phyloP scores from a whole-genome alignment of 441 rosid species.

The Populus hybrid region DNA sequence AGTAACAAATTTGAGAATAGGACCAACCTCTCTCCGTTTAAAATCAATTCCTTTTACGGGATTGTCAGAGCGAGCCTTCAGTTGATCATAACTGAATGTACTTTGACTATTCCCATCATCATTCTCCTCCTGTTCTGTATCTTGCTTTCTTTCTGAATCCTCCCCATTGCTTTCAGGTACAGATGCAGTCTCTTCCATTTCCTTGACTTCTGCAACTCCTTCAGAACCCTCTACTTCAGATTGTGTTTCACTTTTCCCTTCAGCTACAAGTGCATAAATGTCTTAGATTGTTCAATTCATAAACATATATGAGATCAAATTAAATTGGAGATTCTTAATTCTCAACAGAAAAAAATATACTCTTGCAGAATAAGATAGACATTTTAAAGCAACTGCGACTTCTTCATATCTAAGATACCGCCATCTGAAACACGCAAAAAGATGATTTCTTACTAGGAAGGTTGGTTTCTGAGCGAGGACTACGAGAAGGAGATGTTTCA shows the following conservation, averaged over 20 bases:
- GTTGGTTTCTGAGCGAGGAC: constrained; percentile 54
- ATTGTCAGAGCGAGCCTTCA: constrained; percentile 79
- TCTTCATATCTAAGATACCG: neutral
- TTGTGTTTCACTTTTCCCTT: constrained; percentile 34
- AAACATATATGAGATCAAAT: constrained; percentile 7
- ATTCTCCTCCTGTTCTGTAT: constrained; percentile 37
- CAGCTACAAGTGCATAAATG: constrained; percentile 33
- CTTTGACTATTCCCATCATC: constrained; percentile 30
- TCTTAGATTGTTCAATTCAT: neutral
- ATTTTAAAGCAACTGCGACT: constrained; percentile 4
- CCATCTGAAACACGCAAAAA: constrained; percentile 2
- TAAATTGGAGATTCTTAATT: neutral
- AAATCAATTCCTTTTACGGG: constrained; percentile 70
- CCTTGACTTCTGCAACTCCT: constrained; percentile 48
- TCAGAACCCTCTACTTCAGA: constrained; percentile 37
- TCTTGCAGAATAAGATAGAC: constrained; percentile 1
- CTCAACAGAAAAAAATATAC: neutral
- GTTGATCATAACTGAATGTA: constrained; percentile 79
- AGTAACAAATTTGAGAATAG: neutral
- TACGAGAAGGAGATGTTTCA: constrained; percentile 61
- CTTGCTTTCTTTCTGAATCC: constrained; percentile 39
- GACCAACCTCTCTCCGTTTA: constrained; percentile 83
- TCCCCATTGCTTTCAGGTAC: constrained; percentile 43
- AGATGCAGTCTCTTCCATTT: constrained; percentile 43
- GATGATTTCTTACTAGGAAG: constrained; percentile 39